Evolutionary conservation across 1,284 basidiomycete species (phyloP), one percentile per base, ranked within the genome.

Genomic region (Ceraceosorus bombacis): DNA sequence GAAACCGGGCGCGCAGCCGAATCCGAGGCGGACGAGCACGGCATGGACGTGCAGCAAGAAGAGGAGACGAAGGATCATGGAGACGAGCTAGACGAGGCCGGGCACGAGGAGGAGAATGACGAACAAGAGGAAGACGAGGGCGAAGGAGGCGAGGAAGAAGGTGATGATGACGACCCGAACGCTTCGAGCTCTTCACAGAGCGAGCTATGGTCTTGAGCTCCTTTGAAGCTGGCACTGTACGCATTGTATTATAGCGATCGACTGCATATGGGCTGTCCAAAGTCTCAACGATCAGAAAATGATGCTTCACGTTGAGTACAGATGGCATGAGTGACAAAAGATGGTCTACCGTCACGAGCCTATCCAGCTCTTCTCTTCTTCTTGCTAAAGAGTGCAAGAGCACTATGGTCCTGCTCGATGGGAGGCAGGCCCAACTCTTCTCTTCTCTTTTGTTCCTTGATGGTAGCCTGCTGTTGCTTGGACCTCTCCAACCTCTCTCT

Each of bases 101-200:
- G 27, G 27, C 27, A 27, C 2, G 56, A 58, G 10, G 43, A 50
- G 4, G 55, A 58, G 10, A 51, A 27, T 9, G 59, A 40, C 12
- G 59, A 60, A 37, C 56, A 54, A n/a, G 60, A 58, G 5, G 61
- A 55, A 15, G 56, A 58, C 5, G 68, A 61, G 15, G 69, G 65
- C 41, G 53, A 54, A 7, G 53, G 37, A 10, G 51, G n/a, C 51
- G 51, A 52, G 13, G 9, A 52, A 10, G 51, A 15, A 15, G 36
- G 36, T 13, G 51, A 52, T 52, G 51, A 52, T 27, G 27, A 27
- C 27, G 27, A 27, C 27, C 27, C 27, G 27, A 27, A 27, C 3
- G 27, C 27, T 27, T 27, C 27, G 27, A n/a, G n/a, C n/a, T n/a
- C n/a, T n/a, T 27, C 27, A 27, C 27, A 27, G 27, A 27, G 27